Percentiles rank a stretch among this genome's conserved stretches.
Conservation (phyloP, 352 stramenopile genomes). For the Pythium coloratum region DNA sequence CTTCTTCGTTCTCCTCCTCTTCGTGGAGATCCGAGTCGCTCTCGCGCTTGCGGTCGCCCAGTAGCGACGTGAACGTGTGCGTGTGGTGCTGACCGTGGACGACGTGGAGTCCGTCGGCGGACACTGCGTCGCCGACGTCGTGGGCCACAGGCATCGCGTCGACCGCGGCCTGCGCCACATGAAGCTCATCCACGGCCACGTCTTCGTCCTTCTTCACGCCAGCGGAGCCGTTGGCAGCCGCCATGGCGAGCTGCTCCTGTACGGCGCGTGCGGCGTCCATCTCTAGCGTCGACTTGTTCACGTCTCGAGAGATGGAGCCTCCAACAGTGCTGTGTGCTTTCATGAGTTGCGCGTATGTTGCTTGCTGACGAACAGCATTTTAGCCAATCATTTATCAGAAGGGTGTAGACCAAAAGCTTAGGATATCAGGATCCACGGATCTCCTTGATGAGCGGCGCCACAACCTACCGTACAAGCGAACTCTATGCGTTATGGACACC, state of each 20-base stretch:
- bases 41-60: constrained; percentile 66
- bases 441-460: background rate
- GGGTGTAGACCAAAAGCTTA: background rate
- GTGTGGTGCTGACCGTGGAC: constrained; percentile 28
- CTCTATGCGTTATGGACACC: no score
- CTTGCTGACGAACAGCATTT: constrained; percentile 1
- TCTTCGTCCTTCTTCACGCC: constrained; percentile 25
- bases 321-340: constrained; percentile 8
- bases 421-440: background rate
- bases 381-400: constrained; percentile 16
- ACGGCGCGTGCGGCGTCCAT: constrained; percentile 10
- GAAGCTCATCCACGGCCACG: constrained; percentile 19
- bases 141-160: constrained; percentile 17
- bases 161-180: constrained; percentile 15
- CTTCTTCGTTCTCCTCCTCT: constrained; percentile 43
- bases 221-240: constrained; percentile 18
- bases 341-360: constrained; percentile 19
- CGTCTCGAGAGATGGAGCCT: constrained; percentile 6
- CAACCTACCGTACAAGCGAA: background rate
- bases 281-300: background rate
- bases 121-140: constrained; percentile 21
- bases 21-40: constrained; percentile 58
- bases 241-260: constrained; percentile 15
- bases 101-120: constrained; percentile 28
- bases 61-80: constrained; percentile 49